These are phyloP conservation scores for Serendipita sp. DNA, from an alignment of 768 basidiomycete genomes.

Conservation along the genomic window DNA sequence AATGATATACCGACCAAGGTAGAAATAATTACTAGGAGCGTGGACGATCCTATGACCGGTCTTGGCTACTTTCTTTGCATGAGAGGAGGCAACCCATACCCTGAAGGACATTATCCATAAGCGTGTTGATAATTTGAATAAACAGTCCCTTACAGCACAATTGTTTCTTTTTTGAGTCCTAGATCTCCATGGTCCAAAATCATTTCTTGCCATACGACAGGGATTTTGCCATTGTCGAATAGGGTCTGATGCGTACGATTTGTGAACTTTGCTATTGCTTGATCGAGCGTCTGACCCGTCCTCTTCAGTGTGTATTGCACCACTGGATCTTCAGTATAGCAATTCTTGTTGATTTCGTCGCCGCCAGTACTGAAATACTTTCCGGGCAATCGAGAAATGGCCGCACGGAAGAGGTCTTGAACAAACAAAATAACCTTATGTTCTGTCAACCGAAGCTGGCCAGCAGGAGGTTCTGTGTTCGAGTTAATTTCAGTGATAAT, in stretches of 20 bases:
- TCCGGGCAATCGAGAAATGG: slow-evolving; percentile 32
- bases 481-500: background rate
- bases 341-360: slow-evolving; percentile 57
- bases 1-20: slow-evolving; percentile 25
- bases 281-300: slow-evolving; percentile 36
- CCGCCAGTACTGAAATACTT: slow-evolving; percentile 67
- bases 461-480: slow-evolving; percentile 49
- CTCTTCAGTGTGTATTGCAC: slow-evolving; percentile 40
- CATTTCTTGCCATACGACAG: slow-evolving; percentile 79
- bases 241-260: slow-evolving; percentile 42
- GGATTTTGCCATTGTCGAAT: slow-evolving; percentile 42
- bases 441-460: slow-evolving; percentile 62
- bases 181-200: slow-evolving; percentile 37
- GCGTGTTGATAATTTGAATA: slow-evolving; percentile 6
- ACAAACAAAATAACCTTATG: slow-evolving; percentile 45
- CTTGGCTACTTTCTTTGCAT: slow-evolving; percentile 41
- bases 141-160: slow-evolving; percentile 33
- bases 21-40: slow-evolving; percentile 60
- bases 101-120: slow-evolving; percentile 17
- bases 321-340: slow-evolving; percentile 44
- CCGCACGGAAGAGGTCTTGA: slow-evolving; percentile 31
- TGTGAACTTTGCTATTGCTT: slow-evolving; percentile 50
- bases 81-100: slow-evolving; percentile 54
- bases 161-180: slow-evolving; percentile 29
- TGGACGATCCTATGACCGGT: slow-evolving; percentile 51